These are phyloP conservation scores for Chalciporus chontae DNA, from an alignment of 768 basidiomycete genomes.

Conservation along the genomic window DNA sequence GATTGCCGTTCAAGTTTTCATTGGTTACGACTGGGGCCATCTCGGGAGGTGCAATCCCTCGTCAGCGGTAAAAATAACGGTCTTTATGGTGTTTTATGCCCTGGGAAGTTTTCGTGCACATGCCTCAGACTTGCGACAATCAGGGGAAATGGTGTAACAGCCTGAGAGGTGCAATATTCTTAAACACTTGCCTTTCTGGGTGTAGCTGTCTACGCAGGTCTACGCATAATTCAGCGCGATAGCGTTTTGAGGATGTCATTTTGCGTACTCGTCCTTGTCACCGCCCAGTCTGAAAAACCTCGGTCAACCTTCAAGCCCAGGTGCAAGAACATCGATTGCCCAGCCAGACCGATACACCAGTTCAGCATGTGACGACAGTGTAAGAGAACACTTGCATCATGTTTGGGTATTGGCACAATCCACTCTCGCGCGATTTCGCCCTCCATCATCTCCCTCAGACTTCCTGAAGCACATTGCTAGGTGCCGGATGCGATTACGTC, in stretches of 20 bases:
- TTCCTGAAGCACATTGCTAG: not conserved
- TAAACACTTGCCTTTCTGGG: constrained; percentile 9
- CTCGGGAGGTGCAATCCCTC: constrained; percentile 10
- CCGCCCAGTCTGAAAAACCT: too few species aligned
- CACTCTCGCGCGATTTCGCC: too few species aligned
- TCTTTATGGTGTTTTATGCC: constrained; percentile 13
- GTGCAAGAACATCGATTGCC: not conserved
- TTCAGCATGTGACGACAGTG: constrained; percentile 9
- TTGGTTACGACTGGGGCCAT: constrained; percentile 51
- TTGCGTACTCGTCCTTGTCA: not conserved
- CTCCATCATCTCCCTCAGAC: not conserved
- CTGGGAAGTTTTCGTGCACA: not conserved
- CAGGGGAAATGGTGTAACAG: too few species aligned
- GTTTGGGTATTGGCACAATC: not conserved
- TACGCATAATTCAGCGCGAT: not conserved
- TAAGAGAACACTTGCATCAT: constrained; percentile 2
- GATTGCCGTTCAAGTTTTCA: constrained; percentile 32
- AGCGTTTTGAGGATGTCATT: not conserved
- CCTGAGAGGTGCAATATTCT: constrained; percentile 4
- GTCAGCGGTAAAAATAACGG: not conserved
- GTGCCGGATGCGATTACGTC: too few species aligned
- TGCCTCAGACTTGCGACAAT: constrained; percentile 6
- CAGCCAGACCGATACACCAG: not conserved
- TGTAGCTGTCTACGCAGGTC: not conserved
- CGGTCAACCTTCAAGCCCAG: not conserved